These are phyloP conservation scores for Gaeumannomyces tritici DNA, from an alignment of 2,329 filamentous ascomycete species.

Conservation along the genomic window DNA sequence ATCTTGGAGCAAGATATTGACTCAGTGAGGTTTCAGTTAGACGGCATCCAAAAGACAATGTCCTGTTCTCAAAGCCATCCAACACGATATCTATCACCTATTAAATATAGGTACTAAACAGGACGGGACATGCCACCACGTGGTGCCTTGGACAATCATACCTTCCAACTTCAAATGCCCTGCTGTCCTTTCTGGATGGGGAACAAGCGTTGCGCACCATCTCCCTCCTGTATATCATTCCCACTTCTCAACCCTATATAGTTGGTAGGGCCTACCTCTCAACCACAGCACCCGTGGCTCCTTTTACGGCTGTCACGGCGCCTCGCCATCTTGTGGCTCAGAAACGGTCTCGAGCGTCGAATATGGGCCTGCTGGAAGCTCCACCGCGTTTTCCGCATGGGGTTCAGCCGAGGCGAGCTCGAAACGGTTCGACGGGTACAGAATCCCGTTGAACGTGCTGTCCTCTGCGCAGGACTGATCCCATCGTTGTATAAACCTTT, in stretches of 20 bases:
- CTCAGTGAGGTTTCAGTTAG: background rate
- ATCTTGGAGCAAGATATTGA: no score
- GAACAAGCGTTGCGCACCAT: no score
- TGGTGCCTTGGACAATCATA: no score
- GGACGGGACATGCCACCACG: no score
- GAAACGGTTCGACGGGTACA: slow-evolving; percentile 34
- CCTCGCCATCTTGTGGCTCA: slow-evolving; percentile 14
- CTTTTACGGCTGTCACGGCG: slow-evolving; percentile 4
- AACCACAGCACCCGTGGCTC: background rate
- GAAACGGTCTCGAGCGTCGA: slow-evolving; percentile 18
- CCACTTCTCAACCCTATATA: no score
- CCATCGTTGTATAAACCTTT: slow-evolving; percentile 36
- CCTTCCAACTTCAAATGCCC: no score
- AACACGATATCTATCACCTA: no score
- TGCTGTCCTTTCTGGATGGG: no score
- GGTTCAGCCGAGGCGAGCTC: slow-evolving; percentile 38
- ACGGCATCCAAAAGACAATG: background rate
- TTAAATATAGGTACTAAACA: no score
- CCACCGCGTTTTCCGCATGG: slow-evolving; percentile 17
- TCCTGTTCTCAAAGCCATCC: no score
- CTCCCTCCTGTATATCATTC: no score
- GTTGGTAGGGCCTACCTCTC: no score
- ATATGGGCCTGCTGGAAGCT: slow-evolving; percentile 9
- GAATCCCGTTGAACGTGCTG: slow-evolving; percentile 32
- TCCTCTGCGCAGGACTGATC: slow-evolving; percentile 34